These are phyloP conservation scores for Penicillium malachiteum DNA, from an alignment of 495 filamentous ascomycete species.

Conservation along the genomic window DNA sequence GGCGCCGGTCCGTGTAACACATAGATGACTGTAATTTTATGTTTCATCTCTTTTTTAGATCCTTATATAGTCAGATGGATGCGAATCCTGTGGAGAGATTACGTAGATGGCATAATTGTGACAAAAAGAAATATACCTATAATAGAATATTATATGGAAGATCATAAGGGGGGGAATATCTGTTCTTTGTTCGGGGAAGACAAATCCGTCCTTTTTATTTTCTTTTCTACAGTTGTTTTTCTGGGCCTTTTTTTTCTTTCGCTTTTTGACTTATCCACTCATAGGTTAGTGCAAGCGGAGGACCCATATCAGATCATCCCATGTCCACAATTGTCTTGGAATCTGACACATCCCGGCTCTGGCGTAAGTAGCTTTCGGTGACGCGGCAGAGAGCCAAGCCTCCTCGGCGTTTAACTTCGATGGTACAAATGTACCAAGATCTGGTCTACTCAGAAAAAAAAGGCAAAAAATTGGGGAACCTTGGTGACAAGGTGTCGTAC, in stretches of 20 bases:
- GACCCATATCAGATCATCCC: constrained; percentile 19
- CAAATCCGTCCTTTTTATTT: too few relatives aligned
- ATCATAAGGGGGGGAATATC: too few relatives aligned
- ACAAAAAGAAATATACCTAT: not conserved
- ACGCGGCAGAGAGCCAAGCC: constrained; percentile 5
- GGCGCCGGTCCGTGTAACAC: constrained; percentile 28
- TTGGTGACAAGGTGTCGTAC: not conserved
- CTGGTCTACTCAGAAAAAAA: not conserved
- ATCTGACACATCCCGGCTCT: constrained; percentile 13
- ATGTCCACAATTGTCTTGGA: constrained; percentile 11
- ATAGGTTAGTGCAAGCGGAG: constrained; percentile 3
- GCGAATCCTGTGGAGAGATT: not conserved
- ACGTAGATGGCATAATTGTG: constrained; percentile 1
- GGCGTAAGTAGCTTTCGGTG: not conserved
- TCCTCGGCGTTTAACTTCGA: not conserved
- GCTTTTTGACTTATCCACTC: not conserved
- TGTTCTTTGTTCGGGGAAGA: too few relatives aligned
- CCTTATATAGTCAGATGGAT: not conserved
- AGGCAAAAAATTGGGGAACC: not conserved
- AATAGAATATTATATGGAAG: too few relatives aligned
- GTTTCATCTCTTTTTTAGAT: constrained; percentile 7
- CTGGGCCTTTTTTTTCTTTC: not conserved
- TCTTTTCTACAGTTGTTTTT: not conserved
- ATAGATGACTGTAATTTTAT: constrained; percentile 30
- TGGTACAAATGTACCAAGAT: not conserved